Conservation (phyloP, 176 grass and related monocot species). For the Carex parvula region DNA sequence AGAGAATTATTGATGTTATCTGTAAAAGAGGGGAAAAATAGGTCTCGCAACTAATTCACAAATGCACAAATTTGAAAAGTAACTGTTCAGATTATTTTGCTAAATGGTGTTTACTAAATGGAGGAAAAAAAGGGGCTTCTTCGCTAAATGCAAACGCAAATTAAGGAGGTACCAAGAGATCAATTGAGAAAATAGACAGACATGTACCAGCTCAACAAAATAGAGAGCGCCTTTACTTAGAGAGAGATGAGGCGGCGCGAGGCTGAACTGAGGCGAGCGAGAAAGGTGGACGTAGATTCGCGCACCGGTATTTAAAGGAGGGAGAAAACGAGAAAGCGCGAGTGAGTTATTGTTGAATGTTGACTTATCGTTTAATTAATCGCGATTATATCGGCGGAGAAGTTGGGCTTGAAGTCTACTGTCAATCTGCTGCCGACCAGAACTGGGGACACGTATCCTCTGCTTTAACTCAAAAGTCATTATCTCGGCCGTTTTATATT, state of each 20-base stretch:
- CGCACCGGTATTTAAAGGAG: not conserved
- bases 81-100: not conserved
- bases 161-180: not conserved
- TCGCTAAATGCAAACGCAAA: not conserved
- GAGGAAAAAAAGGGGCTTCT: not conserved
- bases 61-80: not conserved
- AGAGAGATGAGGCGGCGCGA: constrained; percentile 6
- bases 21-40: not conserved
- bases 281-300: not conserved
- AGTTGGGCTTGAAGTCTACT: not conserved
- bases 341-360: not conserved
- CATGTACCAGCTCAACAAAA: not conserved
- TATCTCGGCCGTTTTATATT: too few relatives aligned
- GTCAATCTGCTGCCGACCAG: not conserved
- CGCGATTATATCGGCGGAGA: not conserved
- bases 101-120: not conserved
- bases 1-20: not conserved
- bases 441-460: not conserved
- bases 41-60: not conserved
- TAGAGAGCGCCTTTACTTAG: not conserved
- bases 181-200: not conserved
- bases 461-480: too few relatives aligned
- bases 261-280: not conserved
- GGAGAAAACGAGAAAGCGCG: constrained; percentile 6
- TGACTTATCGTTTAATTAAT: not conserved